Evolutionary conservation across 805 yeast genomes (phyloP).

Genomic region (Kazachstania africana): DNA sequence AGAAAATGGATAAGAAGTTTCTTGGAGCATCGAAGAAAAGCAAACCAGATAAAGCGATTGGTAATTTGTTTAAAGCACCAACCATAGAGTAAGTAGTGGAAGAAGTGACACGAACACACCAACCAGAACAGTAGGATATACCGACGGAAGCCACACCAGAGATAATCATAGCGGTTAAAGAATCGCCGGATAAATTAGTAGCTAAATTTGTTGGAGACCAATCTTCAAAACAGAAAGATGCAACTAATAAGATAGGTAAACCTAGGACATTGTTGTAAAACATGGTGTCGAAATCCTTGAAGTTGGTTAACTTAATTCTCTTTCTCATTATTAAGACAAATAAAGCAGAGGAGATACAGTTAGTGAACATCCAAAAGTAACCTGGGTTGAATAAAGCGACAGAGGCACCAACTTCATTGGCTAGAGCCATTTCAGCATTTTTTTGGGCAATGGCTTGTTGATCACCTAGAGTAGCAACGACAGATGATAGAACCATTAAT

Average conservation of each 20-base stretch:
- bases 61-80: conserved; percentile 96
- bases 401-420: conserved; percentile 13
- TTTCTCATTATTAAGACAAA: conserved; percentile 93
- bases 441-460: conserved; percentile 25
- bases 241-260: conserved; percentile 71
- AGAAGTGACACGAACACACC: conserved; percentile 99
- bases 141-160: conserved; percentile 94
- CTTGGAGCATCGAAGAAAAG: conserved; percentile 90
- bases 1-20: conserved; percentile 81
- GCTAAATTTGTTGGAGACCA: conserved; percentile 78
- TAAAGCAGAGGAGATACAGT: conserved; percentile 89
- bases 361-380: conserved; percentile 92
- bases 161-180: conserved; percentile 72
- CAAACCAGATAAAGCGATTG: conserved; percentile 91
- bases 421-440: conserved; percentile 21
- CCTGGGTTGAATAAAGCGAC: conserved; percentile 48
- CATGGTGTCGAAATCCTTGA: conserved; percentile 96
- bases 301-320: conserved; percentile 92
- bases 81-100: conserved; percentile 99
- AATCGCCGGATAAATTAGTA: conserved; percentile 60
- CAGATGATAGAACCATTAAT: conserved; percentile 91
- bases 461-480: conserved; percentile 91
- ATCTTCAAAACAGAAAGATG: conserved; percentile 76
- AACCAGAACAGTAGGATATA: conserved; percentile 96
- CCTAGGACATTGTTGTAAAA: conserved; percentile 92